A percentile compares a stretch with the other conserved stretches of the same genome.
These are phyloP conservation scores for Entomortierella lignicola DNA, from an alignment of 192 early-diverging fungal genomes.

Conservation along the genomic window DNA sequence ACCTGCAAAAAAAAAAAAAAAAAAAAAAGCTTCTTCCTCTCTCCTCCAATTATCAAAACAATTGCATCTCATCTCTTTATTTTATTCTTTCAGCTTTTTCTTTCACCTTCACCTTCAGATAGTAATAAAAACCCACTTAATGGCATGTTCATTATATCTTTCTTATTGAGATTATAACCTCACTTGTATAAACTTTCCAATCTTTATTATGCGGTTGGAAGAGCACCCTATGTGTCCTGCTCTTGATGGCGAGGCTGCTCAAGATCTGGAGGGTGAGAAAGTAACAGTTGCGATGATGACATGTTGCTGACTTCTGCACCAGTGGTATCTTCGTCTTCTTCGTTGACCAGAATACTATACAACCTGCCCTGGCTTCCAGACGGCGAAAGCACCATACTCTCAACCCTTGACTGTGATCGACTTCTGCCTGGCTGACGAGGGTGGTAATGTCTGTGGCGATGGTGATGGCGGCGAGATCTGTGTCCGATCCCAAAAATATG, in stretches of 20 bases:
- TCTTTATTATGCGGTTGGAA: too few relatives aligned
- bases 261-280: neutral
- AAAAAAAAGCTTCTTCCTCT: neutral
- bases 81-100: too few relatives aligned
- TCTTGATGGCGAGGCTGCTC: neutral
- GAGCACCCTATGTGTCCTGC: neutral
- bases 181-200: too few relatives aligned
- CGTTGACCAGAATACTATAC: slow-evolving; percentile 37
- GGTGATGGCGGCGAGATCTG: slow-evolving; percentile 10
- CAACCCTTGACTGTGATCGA: slow-evolving; percentile 21
- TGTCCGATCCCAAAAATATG: neutral
- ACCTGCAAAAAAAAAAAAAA: too few relatives aligned
- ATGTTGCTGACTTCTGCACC: neutral
- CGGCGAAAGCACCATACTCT: slow-evolving; percentile 39
- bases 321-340: slow-evolving; percentile 19
- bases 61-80: too few relatives aligned
- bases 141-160: too few relatives aligned
- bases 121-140: too few relatives aligned
- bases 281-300: neutral
- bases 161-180: too few relatives aligned
- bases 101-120: too few relatives aligned
- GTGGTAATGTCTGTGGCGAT: slow-evolving; percentile 29
- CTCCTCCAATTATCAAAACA: neutral
- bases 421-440: neutral
- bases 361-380: slow-evolving; percentile 37